phyloP scores from a whole-genome alignment of 2,329 filamentous ascomycete species.

The Botrytis medusae region DNA sequence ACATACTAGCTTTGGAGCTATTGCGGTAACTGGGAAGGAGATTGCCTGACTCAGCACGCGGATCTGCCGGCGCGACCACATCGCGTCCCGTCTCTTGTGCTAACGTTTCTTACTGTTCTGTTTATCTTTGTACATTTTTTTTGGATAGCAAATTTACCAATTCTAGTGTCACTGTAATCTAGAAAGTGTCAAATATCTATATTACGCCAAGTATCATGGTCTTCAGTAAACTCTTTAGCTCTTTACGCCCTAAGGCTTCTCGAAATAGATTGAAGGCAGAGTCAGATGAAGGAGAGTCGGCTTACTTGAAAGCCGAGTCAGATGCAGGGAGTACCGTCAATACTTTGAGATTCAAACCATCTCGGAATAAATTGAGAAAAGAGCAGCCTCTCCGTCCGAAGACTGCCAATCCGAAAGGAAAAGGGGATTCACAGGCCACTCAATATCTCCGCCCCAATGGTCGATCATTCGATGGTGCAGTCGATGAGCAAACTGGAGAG shows the following conservation, averaged over 20 bases:
- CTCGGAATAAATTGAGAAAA: slow-evolving; percentile 20
- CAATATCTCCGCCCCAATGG: slow-evolving; percentile 3
- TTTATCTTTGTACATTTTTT: not conserved
- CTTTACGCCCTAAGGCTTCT: slow-evolving; percentile 18
- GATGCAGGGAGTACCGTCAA: slow-evolving; percentile 9
- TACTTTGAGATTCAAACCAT: slow-evolving; percentile 14
- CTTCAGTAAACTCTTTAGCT: slow-evolving; percentile 16
- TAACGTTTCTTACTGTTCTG: not conserved
- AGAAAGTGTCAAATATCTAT: not conserved
- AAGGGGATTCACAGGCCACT: not conserved
- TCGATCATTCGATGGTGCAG: slow-evolving; percentile 9
- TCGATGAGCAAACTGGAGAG: slow-evolving; percentile 39
- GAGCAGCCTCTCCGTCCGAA: not conserved
- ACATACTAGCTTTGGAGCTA: slow-evolving; percentile 3
- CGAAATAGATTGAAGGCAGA: slow-evolving; percentile 11
- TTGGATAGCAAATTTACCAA: not conserved
- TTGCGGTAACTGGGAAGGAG: slow-evolving; percentile 10
- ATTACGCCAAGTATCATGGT: slow-evolving; percentile 1
- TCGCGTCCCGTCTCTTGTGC: slow-evolving; percentile 7
- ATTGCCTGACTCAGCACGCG: slow-evolving; percentile 18
- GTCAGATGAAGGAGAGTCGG: slow-evolving; percentile 3
- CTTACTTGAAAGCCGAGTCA: slow-evolving; percentile 12
- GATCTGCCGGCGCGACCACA: slow-evolving; percentile 1
- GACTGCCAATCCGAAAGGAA: not conserved
- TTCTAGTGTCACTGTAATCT: not conserved